Percentiles rank a stretch among this genome's conserved stretches.
phyloP scores from a whole-genome alignment of 139 green algal genomes.

The Limnomonas spitsbergensis region DNA sequence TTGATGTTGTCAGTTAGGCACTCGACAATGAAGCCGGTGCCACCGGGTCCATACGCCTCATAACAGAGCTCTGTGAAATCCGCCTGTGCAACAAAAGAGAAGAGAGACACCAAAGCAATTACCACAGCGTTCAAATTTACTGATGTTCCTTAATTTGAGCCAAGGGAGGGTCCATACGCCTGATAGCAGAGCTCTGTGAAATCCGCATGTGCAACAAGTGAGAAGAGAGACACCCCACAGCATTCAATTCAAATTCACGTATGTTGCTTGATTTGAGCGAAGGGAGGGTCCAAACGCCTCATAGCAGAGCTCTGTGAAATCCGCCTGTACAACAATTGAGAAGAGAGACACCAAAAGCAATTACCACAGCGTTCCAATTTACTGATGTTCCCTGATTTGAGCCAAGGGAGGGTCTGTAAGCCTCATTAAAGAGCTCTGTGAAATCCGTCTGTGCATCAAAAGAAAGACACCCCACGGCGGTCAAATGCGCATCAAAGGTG shows the following conservation, averaged over 20 bases:
- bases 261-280: too few relatives aligned
- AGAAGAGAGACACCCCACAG: background rate
- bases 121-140: background rate
- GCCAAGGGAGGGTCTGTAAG: slow-evolving; percentile 42
- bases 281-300: slow-evolving; percentile 56
- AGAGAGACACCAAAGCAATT: background rate
- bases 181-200: slow-evolving; percentile 78
- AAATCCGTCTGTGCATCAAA: slow-evolving; percentile 65
- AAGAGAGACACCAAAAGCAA: background rate
- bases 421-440: slow-evolving; percentile 73
- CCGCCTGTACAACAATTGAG: slow-evolving; percentile 38
- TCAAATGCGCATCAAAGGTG: too few relatives aligned
- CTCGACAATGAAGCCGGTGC: slow-evolving; percentile 87
- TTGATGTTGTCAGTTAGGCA: slow-evolving; percentile 93
- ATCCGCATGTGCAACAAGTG: slow-evolving; percentile 52
- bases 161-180: slow-evolving; percentile 45
- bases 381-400: too few relatives aligned
- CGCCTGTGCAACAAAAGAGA: slow-evolving; percentile 27
- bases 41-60: slow-evolving; percentile 61
- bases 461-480: background rate
- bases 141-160: too few relatives aligned
- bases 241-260: too few relatives aligned
- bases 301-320: slow-evolving; percentile 77
- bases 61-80: slow-evolving; percentile 79
- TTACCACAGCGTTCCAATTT: background rate